Percentiles rank a stretch among this genome's conserved stretches.
Evolutionary conservation across 1,284 basidiomycete genomes (phyloP).

Genomic region (Bothia castanella): DNA sequence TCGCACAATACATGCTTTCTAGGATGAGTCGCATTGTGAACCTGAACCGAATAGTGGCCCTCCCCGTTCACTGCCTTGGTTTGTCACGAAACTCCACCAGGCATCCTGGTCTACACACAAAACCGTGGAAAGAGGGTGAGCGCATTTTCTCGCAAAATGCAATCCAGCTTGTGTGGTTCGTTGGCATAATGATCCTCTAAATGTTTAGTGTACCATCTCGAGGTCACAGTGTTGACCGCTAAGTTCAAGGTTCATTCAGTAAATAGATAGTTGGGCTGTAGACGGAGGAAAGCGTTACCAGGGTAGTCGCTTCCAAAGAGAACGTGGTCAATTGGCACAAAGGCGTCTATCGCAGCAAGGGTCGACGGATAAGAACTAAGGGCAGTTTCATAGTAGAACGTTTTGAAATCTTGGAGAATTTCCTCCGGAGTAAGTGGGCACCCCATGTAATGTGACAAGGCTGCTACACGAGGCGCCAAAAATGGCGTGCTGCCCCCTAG

Average conservation of each 20-base stretch:
- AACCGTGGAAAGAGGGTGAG: conserved; percentile 45
- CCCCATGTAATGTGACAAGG: conserved; percentile 64
- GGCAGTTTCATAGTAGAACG: conserved; percentile 70
- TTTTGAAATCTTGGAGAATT: conserved; percentile 61
- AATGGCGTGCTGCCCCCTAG: conserved; percentile 60
- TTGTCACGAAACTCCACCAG: background rate
- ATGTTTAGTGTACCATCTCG: conserved; percentile 55
- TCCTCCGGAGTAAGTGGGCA: conserved; percentile 54
- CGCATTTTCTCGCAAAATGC: conserved; percentile 47
- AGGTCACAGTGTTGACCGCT: conserved; percentile 58
- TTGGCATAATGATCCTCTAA: conserved; percentile 44
- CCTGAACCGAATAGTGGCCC: background rate
- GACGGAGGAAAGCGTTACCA: conserved; percentile 37
- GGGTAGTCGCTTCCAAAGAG: conserved; percentile 74
- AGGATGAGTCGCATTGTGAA: conserved; percentile 11
- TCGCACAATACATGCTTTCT: conserved; percentile 23
- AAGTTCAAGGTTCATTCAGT: conserved; percentile 5
- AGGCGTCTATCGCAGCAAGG: conserved; percentile 46
- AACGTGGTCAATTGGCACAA: conserved; percentile 46
- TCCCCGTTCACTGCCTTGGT: background rate
- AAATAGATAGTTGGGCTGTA: background rate
- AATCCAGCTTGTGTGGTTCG: conserved; percentile 35
- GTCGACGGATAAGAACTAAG: conserved; percentile 53
- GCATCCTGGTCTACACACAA: background rate
- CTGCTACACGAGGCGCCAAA: conserved; percentile 62